These are phyloP conservation scores for Cylindricascospora bacillispora DNA, from an alignment of 1,139 yeast genomes.

Conservation along the genomic window DNA sequence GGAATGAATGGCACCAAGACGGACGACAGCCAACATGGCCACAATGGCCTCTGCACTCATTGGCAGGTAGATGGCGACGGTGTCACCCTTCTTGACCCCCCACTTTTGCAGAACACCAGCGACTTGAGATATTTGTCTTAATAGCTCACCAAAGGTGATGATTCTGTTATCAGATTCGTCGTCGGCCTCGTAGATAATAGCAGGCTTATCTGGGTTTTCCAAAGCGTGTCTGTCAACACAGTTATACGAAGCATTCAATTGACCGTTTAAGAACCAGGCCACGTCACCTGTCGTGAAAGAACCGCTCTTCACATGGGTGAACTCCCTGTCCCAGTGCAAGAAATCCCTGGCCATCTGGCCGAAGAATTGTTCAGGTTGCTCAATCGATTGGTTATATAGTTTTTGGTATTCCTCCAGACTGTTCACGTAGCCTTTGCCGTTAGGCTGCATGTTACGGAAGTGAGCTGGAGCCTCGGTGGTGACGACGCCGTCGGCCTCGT, in stretches of 20 bases:
- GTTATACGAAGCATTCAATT: slow-evolving; percentile 86
- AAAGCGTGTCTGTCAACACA: slow-evolving; percentile 96
- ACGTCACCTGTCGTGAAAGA: slow-evolving; percentile 67
- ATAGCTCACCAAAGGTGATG: slow-evolving; percentile 75
- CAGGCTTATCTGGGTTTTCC: slow-evolving; percentile 73
- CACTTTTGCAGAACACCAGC: slow-evolving; percentile 78
- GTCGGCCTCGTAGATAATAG: slow-evolving; percentile 92
- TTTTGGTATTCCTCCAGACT: slow-evolving; percentile 57
- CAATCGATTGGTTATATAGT: slow-evolving; percentile 65
- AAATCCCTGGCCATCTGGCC: slow-evolving; percentile 71
- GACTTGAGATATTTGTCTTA: slow-evolving; percentile 75
- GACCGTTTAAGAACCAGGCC: slow-evolving; percentile 91
- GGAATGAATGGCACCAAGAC: slow-evolving; percentile 91
- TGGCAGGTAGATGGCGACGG: slow-evolving; percentile 92
- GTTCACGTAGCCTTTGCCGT: slow-evolving; percentile 33
- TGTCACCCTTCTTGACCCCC: slow-evolving; percentile 90
- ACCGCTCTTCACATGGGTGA: slow-evolving; percentile 61
- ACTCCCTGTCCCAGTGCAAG: slow-evolving; percentile 77
- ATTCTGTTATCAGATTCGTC: slow-evolving; percentile 63
- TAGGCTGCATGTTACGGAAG: slow-evolving; percentile 62
- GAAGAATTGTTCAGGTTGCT: slow-evolving; percentile 74
- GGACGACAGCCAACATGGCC: slow-evolving; percentile 81
- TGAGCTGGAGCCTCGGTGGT: slow-evolving; percentile 61
- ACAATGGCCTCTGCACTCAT: slow-evolving; percentile 94
- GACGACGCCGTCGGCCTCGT: slow-evolving; percentile 63